phyloP scores from a whole-genome alignment of 2,329 filamentous ascomycete species.

The Lecanoromycetidae sp. region DNA sequence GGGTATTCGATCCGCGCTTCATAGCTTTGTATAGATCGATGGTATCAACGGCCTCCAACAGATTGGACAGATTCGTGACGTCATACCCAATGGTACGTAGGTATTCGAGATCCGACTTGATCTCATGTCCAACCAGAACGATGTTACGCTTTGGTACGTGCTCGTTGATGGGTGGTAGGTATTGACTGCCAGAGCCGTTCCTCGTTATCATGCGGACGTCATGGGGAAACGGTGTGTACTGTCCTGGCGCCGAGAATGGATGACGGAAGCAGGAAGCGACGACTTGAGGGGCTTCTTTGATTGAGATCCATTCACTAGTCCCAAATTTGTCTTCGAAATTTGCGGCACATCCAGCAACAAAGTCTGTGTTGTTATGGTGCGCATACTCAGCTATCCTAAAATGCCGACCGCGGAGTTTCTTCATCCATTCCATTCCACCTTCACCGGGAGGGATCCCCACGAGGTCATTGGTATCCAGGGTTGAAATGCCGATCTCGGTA shows the following conservation, averaged over 20 bases:
- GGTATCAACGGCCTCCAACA: constrained; percentile 62
- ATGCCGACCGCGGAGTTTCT: constrained; percentile 57
- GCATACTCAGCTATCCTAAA: constrained; percentile 61
- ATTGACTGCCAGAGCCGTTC: constrained; percentile 3
- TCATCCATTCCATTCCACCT: constrained; percentile 54
- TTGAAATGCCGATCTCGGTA: constrained; percentile 77
- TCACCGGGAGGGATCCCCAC: constrained; percentile 45
- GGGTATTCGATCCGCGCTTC: constrained; percentile 40
- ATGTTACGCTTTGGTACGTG: constrained; percentile 42
- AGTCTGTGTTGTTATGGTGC: constrained; percentile 54
- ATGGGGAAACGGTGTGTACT: constrained; percentile 12
- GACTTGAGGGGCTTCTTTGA: constrained; percentile 33
- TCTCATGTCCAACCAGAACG: constrained; percentile 68
- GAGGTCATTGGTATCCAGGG: constrained; percentile 59
- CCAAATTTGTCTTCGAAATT: constrained; percentile 64
- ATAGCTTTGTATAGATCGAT: constrained; percentile 56
- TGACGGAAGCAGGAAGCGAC: constrained; percentile 45
- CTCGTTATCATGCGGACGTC: constrained; percentile 6
- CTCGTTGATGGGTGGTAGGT: constrained; percentile 9
- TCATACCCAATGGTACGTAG: constrained; percentile 55
- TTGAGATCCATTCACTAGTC: constrained; percentile 42
- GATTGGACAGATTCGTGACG: constrained; percentile 35
- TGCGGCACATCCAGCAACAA: constrained; percentile 60
- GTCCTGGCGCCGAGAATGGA: constrained; percentile 35
- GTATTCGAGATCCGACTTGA: constrained; percentile 55